phyloP scores from a whole-genome alignment of 768 basidiomycete species.

The Goffeauzyma gilvescens region DNA sequence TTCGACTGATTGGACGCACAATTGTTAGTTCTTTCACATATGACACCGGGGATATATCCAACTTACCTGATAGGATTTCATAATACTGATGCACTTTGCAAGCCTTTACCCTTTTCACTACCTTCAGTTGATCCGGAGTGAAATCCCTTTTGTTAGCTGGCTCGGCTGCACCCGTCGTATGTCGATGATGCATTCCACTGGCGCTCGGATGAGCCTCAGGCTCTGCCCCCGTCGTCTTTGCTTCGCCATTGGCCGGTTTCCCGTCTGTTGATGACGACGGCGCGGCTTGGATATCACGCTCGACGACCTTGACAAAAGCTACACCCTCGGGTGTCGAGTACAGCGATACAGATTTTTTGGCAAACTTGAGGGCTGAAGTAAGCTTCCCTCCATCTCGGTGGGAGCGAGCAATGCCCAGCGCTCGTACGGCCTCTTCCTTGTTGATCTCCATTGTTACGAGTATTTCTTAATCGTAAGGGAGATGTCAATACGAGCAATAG shows the following conservation, averaged over 20 bases:
- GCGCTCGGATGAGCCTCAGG: constrained; percentile 53
- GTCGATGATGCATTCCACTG: constrained; percentile 50
- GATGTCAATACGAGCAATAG: no score
- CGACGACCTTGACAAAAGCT: constrained; percentile 48
- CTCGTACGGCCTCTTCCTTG: constrained; percentile 71
- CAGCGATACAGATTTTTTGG: constrained; percentile 64
- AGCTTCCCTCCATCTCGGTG: constrained; percentile 55
- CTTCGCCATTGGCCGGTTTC: constrained; percentile 36
- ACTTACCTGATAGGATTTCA: constrained; percentile 50
- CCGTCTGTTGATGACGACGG: constrained; percentile 31
- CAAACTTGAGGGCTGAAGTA: constrained; percentile 66
- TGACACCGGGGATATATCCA: no score
- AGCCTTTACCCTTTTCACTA: constrained; percentile 64
- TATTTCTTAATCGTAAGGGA: not conserved
- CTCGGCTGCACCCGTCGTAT: constrained; percentile 3
- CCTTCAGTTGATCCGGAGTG: constrained; percentile 58
- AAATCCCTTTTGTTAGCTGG: constrained; percentile 52
- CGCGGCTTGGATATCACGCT: constrained; percentile 40
- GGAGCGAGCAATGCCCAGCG: constrained; percentile 57
- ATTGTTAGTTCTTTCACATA: no score
- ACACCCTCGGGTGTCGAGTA: constrained; percentile 60
- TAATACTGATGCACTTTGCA: constrained; percentile 88
- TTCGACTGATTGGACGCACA: constrained; percentile 18
- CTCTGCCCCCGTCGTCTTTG: constrained; percentile 34
- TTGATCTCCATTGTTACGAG: constrained; percentile 37